Evolutionary conservation across 768 basidiomycete species (phyloP).

Genomic region (Podaxis rugospora): DNA sequence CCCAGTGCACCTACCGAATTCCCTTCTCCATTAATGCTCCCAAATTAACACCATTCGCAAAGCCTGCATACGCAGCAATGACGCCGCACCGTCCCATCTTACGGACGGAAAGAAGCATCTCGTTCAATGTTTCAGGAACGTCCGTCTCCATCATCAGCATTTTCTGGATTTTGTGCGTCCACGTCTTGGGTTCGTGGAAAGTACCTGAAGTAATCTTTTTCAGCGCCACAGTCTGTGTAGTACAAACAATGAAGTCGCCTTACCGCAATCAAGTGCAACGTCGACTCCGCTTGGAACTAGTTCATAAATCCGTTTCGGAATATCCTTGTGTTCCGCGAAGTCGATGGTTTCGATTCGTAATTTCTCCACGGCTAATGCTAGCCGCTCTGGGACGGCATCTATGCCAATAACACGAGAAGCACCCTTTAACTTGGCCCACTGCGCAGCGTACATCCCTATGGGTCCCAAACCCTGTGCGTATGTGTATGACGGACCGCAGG

Average conservation of each 20-base stretch:
- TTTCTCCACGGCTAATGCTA: constrained; percentile 43
- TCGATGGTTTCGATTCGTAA: constrained; percentile 54
- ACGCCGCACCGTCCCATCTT: constrained; percentile 61
- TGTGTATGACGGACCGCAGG: background rate
- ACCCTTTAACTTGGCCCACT: constrained; percentile 64
- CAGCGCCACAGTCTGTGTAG: too few species aligned
- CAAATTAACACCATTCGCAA: constrained; percentile 64
- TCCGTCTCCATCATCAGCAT: constrained; percentile 74
- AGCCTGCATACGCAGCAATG: constrained; percentile 66
- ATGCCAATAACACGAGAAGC: constrained; percentile 69
- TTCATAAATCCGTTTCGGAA: constrained; percentile 54
- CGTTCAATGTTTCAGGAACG: constrained; percentile 55
- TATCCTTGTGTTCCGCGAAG: constrained; percentile 45
- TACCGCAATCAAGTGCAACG: constrained; percentile 51
- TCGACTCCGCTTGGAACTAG: constrained; percentile 63
- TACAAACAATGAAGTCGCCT: background rate
- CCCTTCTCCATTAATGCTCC: constrained; percentile 80
- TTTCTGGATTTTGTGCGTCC: constrained; percentile 66
- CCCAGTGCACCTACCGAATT: constrained; percentile 30
- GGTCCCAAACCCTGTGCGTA: constrained; percentile 53
- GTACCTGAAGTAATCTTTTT: constrained; percentile 29
- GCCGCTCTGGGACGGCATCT: constrained; percentile 46
- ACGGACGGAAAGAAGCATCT: constrained; percentile 40
- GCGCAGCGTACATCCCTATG: constrained; percentile 57
- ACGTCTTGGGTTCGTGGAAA: constrained; percentile 67